A percentile compares a stretch with the other conserved stretches of the same genome.
phyloP scores from a whole-genome alignment of 2,329 filamentous ascomycete genomes.

The Penicillium frequentans region DNA sequence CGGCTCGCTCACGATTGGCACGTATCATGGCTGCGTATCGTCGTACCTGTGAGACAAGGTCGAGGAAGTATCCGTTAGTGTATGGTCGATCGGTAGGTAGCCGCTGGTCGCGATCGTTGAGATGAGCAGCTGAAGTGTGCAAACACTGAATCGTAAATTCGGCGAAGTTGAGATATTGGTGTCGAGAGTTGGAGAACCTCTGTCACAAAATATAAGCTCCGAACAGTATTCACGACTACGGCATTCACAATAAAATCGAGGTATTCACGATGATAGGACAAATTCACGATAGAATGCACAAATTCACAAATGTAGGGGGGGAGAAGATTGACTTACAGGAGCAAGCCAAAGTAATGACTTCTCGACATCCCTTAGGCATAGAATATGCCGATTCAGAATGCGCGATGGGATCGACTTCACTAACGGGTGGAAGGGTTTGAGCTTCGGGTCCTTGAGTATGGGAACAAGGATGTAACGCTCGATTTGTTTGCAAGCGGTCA shows the following conservation, averaged over 20 bases:
- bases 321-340: conserved; percentile 75
- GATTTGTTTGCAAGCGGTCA: conserved; percentile 73
- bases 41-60: conserved; percentile 89
- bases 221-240: not conserved
- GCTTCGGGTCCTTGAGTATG: conserved; percentile 68
- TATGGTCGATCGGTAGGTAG: conserved; percentile 85
- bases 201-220: conserved; percentile 63
- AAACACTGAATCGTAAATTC: conserved; percentile 87
- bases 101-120: conserved; percentile 83
- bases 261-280: too few species aligned
- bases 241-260: not conserved
- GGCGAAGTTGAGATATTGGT: conserved; percentile 83
- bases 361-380: conserved; percentile 88
- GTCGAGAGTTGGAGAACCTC: conserved; percentile 68
- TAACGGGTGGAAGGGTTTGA: conserved; percentile 79
- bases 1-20: conserved; percentile 68
- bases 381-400: conserved; percentile 81
- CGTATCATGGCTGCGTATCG: conserved; percentile 85
- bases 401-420: conserved; percentile 75
- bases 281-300: not conserved
- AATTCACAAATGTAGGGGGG: not conserved
- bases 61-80: conserved; percentile 94
- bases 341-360: conserved; percentile 89
- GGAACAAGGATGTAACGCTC: conserved; percentile 76
- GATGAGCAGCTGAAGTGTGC: conserved; percentile 81